Conservation (phyloP, 345 rosid species). For the Geranium rotundifolium region DNA sequence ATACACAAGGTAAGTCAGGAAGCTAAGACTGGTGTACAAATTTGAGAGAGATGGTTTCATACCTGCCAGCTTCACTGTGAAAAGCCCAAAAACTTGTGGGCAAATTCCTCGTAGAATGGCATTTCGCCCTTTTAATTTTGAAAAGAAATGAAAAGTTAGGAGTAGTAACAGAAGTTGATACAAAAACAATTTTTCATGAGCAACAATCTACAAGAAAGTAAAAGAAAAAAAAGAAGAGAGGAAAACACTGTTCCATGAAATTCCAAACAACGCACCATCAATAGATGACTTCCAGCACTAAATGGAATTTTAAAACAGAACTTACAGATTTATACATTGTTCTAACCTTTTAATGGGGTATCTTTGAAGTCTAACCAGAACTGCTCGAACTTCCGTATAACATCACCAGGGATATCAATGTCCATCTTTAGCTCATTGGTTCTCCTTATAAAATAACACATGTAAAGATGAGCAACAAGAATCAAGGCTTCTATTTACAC, state of each 20-base stretch:
- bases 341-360: constrained; percentile 63
- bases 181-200: background rate
- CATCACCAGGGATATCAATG: constrained; percentile 50
- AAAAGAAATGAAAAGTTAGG: background rate
- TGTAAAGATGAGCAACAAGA: constrained; percentile 1
- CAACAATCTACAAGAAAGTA: background rate
- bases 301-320: background rate
- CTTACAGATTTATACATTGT: background rate
- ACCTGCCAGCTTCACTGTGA: constrained; percentile 99
- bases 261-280: background rate
- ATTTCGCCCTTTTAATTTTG: constrained; percentile 49
- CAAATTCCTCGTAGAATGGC: constrained; percentile 76
- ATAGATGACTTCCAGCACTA: background rate
- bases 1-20: background rate
- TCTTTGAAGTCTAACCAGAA: constrained; percentile 74
- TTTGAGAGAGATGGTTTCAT: background rate
- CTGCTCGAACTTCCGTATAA: constrained; percentile 52
- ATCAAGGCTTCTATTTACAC: background rate
- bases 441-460: constrained; percentile 35
- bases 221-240: background rate
- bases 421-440: constrained; percentile 76
- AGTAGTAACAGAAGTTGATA: background rate
- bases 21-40: background rate
- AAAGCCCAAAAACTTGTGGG: constrained; percentile 95
- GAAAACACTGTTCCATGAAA: background rate